These are phyloP conservation scores for Leccinum fuscescens DNA, from an alignment of 1,284 basidiomycete genomes.

Conservation along the genomic window DNA sequence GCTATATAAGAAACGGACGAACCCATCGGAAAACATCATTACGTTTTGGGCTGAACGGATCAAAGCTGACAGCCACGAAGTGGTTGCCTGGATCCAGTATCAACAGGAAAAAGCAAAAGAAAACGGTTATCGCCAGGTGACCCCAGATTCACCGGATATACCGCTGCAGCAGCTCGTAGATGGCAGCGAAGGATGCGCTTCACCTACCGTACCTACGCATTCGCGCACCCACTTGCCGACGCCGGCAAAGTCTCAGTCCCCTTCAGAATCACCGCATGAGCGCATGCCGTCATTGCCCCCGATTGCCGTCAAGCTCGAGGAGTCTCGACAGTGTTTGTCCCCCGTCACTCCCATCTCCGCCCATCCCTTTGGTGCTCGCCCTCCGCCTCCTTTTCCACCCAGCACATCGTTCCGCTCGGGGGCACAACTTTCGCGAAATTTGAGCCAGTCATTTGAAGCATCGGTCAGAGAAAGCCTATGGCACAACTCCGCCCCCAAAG, in stretches of 20 bases:
- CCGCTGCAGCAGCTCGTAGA: neutral
- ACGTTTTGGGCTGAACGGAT: conserved; percentile 29
- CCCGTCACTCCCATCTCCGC: conserved; percentile 6
- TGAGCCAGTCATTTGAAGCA: conserved; percentile 4
- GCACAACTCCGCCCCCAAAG: neutral
- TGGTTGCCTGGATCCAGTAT: conserved; percentile 29
- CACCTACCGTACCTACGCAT: conserved; percentile 16
- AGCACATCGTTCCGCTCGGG: neutral
- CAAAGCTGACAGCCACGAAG: conserved; percentile 20
- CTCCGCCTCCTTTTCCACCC: neutral
- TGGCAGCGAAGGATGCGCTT: conserved; percentile 2
- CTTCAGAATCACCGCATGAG: conserved; percentile 10
- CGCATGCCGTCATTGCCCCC: conserved; percentile 29
- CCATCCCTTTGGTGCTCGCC: neutral
- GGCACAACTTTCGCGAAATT: neutral
- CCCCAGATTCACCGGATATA: conserved; percentile 12
- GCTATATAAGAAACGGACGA: conserved; percentile 14
- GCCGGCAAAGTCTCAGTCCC: conserved; percentile 27
- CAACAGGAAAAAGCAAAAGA: conserved; percentile 28
- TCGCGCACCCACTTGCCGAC: conserved; percentile 29
- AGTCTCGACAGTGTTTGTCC: conserved; percentile 2
- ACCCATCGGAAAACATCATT: conserved; percentile 25
- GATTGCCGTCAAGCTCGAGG: conserved; percentile 31
- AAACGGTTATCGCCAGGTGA: neutral
- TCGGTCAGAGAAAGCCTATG: conserved; percentile 15